Conservation (phyloP, 768 basidiomycete species). For the Sarcodon sp. region DNA sequence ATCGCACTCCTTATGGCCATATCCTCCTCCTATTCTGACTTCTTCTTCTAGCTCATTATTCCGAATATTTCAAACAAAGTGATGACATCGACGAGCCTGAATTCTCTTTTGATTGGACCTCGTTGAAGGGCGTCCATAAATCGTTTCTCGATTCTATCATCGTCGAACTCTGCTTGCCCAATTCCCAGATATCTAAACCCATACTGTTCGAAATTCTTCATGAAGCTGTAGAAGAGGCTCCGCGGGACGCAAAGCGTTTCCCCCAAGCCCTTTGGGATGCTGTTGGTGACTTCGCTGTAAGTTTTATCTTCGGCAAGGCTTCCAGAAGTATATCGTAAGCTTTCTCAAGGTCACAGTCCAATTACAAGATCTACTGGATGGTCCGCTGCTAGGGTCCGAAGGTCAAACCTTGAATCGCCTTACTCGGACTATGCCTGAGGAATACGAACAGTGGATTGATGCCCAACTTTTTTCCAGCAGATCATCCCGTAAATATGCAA, state of each 20-base stretch:
- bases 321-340: neutral
- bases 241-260: slow-evolving; percentile 61
- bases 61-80: slow-evolving; percentile 50
- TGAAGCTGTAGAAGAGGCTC: slow-evolving; percentile 63
- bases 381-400: slow-evolving; percentile 43
- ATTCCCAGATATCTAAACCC: slow-evolving; percentile 50
- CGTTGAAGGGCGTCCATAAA: slow-evolving; percentile 47
- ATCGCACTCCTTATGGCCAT: neutral
- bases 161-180: slow-evolving; percentile 70
- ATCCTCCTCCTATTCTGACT: neutral
- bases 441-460: slow-evolving; percentile 55
- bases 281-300: slow-evolving; percentile 68
- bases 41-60: slow-evolving; percentile 44
- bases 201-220: slow-evolving; percentile 55
- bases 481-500: slow-evolving; percentile 36
- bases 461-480: slow-evolving; percentile 50
- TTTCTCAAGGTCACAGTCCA: slow-evolving; percentile 43
- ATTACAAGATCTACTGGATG: slow-evolving; percentile 51
- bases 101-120: slow-evolving; percentile 52
- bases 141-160: slow-evolving; percentile 81
- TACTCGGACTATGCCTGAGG: slow-evolving; percentile 40
- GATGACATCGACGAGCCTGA: slow-evolving; percentile 33
- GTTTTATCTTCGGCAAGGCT: slow-evolving; percentile 6
- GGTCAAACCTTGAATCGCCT: slow-evolving; percentile 38
- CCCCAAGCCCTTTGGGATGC: slow-evolving; percentile 75